Conservation (phyloP, 2,329 filamentous ascomycete species). For the Clarireedia homoeocarpa region DNA sequence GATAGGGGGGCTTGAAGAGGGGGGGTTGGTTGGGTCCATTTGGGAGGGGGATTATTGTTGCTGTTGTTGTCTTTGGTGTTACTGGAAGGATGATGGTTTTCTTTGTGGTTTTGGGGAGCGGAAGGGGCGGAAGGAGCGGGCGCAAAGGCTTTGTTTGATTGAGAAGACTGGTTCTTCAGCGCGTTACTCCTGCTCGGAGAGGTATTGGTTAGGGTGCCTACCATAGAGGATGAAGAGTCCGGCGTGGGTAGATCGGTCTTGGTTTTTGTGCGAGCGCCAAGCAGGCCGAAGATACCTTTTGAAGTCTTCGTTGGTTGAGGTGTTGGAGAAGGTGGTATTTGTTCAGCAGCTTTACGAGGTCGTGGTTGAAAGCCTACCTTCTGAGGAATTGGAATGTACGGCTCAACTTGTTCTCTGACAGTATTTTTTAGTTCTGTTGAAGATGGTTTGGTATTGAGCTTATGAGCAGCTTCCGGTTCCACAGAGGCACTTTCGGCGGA, state of each 20-base stretch:
- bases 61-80: neutral
- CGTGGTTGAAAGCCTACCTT: constrained; percentile 25
- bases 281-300: constrained; percentile 8
- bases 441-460: neutral
- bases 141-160: neutral
- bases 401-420: neutral
- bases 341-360: constrained; percentile 10
- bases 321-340: constrained; percentile 8
- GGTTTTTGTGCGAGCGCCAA: neutral
- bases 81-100: no score
- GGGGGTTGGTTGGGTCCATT: constrained; percentile 21
- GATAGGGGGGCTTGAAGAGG: constrained; percentile 6
- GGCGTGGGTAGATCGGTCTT: constrained; percentile 3
- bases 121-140: neutral
- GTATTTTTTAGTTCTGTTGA: neutral
- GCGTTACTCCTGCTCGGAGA: constrained; percentile 19
- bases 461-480: no score
- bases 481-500: no score
- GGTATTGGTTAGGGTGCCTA: constrained; percentile 12
- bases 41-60: constrained; percentile 12
- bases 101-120: neutral
- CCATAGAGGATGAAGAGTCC: constrained; percentile 10
- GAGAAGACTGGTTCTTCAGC: neutral
- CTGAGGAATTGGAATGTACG: constrained; percentile 24
- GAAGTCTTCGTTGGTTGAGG: constrained; percentile 9